phyloP scores from a whole-genome alignment of 441 rosid genomes.

The Adansonia rubrostipa region DNA sequence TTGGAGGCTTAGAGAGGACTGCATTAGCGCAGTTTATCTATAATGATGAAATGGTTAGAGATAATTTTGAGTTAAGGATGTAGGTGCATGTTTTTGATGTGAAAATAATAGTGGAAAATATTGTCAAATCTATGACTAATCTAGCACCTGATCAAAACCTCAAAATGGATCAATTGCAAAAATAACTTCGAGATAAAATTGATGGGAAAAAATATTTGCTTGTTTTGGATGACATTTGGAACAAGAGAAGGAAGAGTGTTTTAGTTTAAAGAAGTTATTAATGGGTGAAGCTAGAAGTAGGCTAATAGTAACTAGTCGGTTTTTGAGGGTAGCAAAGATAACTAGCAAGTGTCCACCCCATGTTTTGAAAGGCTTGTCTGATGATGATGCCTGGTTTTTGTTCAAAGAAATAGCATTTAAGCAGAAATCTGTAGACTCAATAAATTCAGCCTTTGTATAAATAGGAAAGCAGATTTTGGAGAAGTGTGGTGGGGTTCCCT shows the following conservation, averaged over 20 bases:
- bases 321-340: no score
- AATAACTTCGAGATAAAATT: neutral
- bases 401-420: neutral
- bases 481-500: neutral
- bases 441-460: neutral
- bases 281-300: no score
- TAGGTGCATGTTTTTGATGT: neutral
- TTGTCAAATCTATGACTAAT: neutral
- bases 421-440: neutral
- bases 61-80: neutral
- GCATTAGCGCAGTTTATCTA: no score
- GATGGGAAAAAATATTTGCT: neutral
- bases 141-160: neutral
- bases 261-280: neutral
- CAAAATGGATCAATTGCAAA: neutral
- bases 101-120: neutral
- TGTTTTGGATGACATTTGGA: neutral
- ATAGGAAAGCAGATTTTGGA: neutral
- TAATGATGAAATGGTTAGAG: no score
- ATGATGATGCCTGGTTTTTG: neutral
- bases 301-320: no score
- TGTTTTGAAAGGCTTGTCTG: no score
- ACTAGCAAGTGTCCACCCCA: no score
- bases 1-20: no score
- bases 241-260: neutral